Base-by-base conservation (phyloP, 2,329 filamentous ascomycete species). In the Botrytis byssoidea region DNA sequence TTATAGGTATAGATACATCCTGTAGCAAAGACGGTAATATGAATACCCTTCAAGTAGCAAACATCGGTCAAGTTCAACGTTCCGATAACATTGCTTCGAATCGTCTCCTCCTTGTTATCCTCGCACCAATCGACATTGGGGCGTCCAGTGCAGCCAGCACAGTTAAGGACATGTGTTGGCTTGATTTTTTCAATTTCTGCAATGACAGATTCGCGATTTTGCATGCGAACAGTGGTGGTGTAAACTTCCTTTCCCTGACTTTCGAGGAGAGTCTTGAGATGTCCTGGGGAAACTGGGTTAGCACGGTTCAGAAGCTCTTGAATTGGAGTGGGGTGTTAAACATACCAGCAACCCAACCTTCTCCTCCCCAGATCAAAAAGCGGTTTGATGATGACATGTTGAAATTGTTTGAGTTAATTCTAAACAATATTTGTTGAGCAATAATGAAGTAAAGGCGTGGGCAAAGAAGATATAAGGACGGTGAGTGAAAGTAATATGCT, bases 101-200 rank as follows among this genome's bases (percentile, higher is more conserved):
- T 87, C 10, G 90, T 92, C 72, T 88, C 87, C 81, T 90, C 87
- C 82, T 88, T 90, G 84, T 92, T 87, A 79, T 90, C 88, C 83
- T 92, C 90, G 78, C 90, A 92, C 89, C 89, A 91, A 82, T 92
- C 90, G 80, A 91, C 89, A 76, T 92, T 92, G 75, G 90, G 90
- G 37, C 89, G 85, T 68, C 90, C 90, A 4, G 89, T 92, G 79
- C 86, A 89, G 75, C 90, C 90, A 66, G 90, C 90, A 74, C 87
- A 88, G 81, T 91, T 91, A 69, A 92, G 83, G 73, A 92, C 89
- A 79, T 91, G 89, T 5, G 89, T 91, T 35, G 90, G 90, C 81
- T 88, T 87, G 81, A 90, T 82, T 69, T 83, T 83, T 67, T 89
- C 85, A 40, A 92, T 84, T 80, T 88, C 86, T 64, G 84, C 83